Evolutionary conservation across 768 basidiomycete genomes (phyloP).

Genomic region (Rhizopogon roseolus): DNA sequence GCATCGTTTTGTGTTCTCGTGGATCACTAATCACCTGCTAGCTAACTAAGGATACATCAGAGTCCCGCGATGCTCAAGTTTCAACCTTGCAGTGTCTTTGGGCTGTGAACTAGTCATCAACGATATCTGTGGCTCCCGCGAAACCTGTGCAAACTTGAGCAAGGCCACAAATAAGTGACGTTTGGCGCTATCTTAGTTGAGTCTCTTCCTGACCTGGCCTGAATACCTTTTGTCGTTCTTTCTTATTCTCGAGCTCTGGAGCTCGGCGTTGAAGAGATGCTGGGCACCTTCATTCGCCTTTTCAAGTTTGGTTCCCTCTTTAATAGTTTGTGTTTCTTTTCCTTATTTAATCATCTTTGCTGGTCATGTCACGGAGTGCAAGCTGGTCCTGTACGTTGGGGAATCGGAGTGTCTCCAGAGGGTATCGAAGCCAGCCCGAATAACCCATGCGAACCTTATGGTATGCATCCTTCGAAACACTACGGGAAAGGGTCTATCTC

Average conservation of each 20-base stretch:
- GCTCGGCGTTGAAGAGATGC: conserved; percentile 10
- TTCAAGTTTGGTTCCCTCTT: neutral
- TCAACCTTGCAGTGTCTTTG: neutral
- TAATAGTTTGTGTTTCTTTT: neutral
- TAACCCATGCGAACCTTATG: neutral
- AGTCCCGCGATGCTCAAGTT: neutral
- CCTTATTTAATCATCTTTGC: neutral
- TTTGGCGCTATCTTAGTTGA: neutral
- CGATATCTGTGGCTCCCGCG: neutral
- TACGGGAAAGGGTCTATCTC: neutral
- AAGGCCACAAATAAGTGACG: neutral
- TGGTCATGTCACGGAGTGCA: neutral
- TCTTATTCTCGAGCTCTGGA: conserved; percentile 7
- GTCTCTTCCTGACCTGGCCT: neutral
- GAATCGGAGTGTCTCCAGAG: neutral
- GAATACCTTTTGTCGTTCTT: neutral
- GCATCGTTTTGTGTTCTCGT: neutral
- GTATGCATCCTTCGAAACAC: neutral
- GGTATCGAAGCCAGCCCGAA: too few species aligned
- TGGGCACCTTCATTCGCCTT: conserved; percentile 6
- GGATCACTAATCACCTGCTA: conserved; percentile 1
- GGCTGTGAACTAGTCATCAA: neutral
- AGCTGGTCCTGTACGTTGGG: neutral
- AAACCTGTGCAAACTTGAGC: conserved; percentile 1
- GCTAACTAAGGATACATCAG: conserved; percentile 2